Base-by-base conservation (phyloP, 352 stramenopile species). In the Pythium plurisporium region DNA sequence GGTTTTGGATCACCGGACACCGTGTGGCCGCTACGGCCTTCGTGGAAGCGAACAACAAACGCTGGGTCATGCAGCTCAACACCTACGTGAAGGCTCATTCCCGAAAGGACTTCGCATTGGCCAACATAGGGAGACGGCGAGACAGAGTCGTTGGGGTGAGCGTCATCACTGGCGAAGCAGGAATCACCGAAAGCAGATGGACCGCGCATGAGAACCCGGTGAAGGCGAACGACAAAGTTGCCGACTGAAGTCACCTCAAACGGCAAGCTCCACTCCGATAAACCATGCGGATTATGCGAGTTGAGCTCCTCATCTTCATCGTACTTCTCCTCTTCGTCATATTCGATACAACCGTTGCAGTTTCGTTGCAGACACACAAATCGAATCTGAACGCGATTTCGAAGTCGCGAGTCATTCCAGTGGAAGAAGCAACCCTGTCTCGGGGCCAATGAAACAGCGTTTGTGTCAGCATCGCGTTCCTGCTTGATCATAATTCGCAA, bases 21-120 rank as follows among this genome's bases (percentile, higher is more conserved):
- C 23, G 53, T 30, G 0, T 11, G 48, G 37, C 41, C 37, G 14
- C 27, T 65, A 15, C 43, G 53, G 10, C 59, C 51, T 40, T 61
- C 55, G n/a, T 68, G 55, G 44, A 68, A 72, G 57, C 65, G 48
- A 46, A 69, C 51, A 23, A 65, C 57, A 38, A 67, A 64, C 7
- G 81, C 86, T 25, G 84, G 84, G 26, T 94, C 84, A 42, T 94
- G 84, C 12, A 94, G 65, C 45, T 94, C 82, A 2, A 94, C 76
- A 0, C 74, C 74, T 4, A 91, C 84, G 36, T 91, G 82, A n/a
- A 94, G 67, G 23, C 36, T 44, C 41, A 65, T 60, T 5, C 55
- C 55, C 10, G 48, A 22, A 5, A 59, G 25, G 0, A 53, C 44
- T 25, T 69, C 62, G 42, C 62, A 69, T 19, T 34, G 42, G 6